Percentiles rank a stretch among this genome's conserved stretches.
Conservation (phyloP, 495 filamentous ascomycete genomes). For the Penicillium angulare region DNA sequence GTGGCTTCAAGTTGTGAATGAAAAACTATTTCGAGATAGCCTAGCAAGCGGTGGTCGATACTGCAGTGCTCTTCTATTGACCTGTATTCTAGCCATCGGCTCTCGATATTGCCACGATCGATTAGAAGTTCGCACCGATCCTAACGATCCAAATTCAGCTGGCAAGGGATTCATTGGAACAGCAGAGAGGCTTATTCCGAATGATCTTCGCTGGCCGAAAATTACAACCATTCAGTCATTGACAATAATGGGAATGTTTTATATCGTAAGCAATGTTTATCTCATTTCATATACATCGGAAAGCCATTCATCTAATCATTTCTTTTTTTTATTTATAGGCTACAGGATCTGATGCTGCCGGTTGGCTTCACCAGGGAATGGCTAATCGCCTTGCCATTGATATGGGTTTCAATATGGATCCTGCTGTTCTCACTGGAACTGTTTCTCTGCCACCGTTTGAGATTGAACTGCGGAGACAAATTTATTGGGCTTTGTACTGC, state of each 20-base stretch:
- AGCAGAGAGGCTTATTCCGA: conserved; percentile 54
- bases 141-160: conserved; percentile 58
- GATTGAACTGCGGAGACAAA: conserved; percentile 29
- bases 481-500: conserved; percentile 32
- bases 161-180: conserved; percentile 74
- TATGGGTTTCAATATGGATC: conserved; percentile 33
- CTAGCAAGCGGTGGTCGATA: conserved; percentile 56
- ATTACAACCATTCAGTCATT: conserved; percentile 79
- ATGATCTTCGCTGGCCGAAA: conserved; percentile 54
- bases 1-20: conserved; percentile 67
- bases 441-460: conserved; percentile 21
- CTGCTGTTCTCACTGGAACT: conserved; percentile 19
- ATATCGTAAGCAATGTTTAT: conserved; percentile 16
- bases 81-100: conserved; percentile 68
- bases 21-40: conserved; percentile 69
- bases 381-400: conserved; percentile 27
- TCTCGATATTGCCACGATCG: conserved; percentile 72
- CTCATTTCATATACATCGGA: background rate
- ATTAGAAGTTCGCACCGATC: conserved; percentile 59
- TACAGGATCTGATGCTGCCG: conserved; percentile 27
- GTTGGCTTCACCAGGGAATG: conserved; percentile 31
- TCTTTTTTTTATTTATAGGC: too few species aligned
- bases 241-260: conserved; percentile 59
- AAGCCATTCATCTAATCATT: too few species aligned
- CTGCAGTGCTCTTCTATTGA: conserved; percentile 73